Evolutionary conservation across 2,329 filamentous ascomycete species (phyloP), one percentile per base, ranked within the genome.

Genomic region (Colletotrichum acutatum): DNA sequence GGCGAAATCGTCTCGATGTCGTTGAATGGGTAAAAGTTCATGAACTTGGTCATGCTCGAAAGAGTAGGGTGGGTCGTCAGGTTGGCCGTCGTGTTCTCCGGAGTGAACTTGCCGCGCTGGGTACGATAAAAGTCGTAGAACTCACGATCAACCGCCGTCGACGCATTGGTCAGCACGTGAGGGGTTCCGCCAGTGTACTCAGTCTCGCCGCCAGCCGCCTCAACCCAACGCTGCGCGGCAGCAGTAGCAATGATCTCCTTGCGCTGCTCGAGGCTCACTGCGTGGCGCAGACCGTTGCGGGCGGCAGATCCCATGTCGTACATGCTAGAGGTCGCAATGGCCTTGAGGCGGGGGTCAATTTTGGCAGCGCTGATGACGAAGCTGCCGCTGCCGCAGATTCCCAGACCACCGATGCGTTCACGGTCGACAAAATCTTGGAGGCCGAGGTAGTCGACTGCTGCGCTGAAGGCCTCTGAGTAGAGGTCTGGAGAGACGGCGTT

Each of bases 311-410:
- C 70, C 66, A 73, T 73, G 46, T 69, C 70, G 49, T 73, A 73
- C 70, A 73, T 73, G 54, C 70, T 73, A 4, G 66, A n/a, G 1
- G 78, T 76, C 1, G 74, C 76, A 11, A 76, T 76, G 66, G 70
- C 70, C 54, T 69, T 69, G 24, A 80, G 65, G 7, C 78, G 79
- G 0, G 76, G 66, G 73, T 79, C 74, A 19, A 82, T 78, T 70
- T 82, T 82, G 3, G 82, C 81, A 0, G 82, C 82, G 68, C 79
- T 80, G 73, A 83, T 78, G 9, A 80, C 65, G 53, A 77, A 81
- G 5, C 74, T 76, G 30, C 79, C 79, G 52, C 79, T 80, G 42
- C 77, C 79, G 52, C 79, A 81, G 62, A 81, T 79, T 14, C 79
- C 79, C 16, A 80, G 59, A 24, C 54, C 79, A 28, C 79, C 79